Conservation (phyloP, 768 basidiomycete genomes). For the Clitopilus passeckerianus region DNA sequence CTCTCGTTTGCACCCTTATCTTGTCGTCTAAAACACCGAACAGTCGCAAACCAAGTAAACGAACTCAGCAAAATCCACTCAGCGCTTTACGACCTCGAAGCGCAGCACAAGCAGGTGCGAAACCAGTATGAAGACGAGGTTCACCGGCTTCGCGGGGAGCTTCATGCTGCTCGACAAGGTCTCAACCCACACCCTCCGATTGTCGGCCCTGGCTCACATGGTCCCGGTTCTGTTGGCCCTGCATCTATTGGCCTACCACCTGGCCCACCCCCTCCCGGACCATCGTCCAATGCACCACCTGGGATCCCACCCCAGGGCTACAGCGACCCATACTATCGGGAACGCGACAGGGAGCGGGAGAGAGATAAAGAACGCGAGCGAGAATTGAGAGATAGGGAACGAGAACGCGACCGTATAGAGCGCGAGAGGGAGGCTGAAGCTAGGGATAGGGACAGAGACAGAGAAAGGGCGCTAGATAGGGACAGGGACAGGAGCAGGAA, state of each 20-base stretch:
- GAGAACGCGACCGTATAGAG: constrained; percentile 14
- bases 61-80: constrained; percentile 89
- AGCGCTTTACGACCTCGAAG: constrained; percentile 88
- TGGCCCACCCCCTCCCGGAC: constrained; percentile 1
- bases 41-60: constrained; percentile 79
- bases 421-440: constrained; percentile 28
- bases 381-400: constrained; percentile 8
- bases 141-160: constrained; percentile 61
- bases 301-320: constrained; percentile 5
- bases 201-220: not conserved
- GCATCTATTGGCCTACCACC: not conserved
- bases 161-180: constrained; percentile 30
- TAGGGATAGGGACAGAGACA: constrained; percentile 18
- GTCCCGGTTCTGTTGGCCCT: constrained; percentile 1
- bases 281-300: not conserved
- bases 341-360: constrained; percentile 15
- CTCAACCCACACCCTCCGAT: constrained; percentile 12
- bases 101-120: constrained; percentile 80
- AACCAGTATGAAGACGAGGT: constrained; percentile 87
- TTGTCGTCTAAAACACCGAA: not conserved
- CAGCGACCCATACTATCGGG: constrained; percentile 14
- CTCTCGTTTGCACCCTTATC: not conserved
- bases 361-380: constrained; percentile 14
- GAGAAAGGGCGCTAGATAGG: constrained; percentile 17
- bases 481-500: constrained; percentile 30